phyloP scores from a whole-genome alignment of 305 asterid species.

The Striga hermonthica region DNA sequence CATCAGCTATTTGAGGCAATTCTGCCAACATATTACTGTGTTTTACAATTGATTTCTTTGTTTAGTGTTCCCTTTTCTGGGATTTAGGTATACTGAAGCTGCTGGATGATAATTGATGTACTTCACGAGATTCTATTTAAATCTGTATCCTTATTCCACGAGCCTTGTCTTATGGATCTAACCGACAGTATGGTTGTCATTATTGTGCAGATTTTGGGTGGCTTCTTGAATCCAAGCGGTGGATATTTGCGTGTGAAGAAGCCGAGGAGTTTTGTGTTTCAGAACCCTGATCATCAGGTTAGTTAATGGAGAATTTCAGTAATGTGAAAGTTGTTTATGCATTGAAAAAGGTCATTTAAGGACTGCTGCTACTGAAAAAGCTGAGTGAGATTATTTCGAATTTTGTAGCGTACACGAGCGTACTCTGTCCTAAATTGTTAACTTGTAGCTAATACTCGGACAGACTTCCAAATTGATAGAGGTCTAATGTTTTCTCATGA shows the following conservation, averaged over 20 bases:
- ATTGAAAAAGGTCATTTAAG: constrained; percentile 4
- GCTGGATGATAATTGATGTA: neutral
- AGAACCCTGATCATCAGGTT: constrained; percentile 98
- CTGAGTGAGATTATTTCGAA: neutral
- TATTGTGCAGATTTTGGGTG: constrained; percentile 56
- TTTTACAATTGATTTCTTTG: too few relatives aligned
- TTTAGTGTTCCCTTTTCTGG: neutral
- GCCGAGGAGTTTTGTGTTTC: constrained; percentile 90
- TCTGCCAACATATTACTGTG: too few relatives aligned
- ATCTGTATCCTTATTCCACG: neutral
- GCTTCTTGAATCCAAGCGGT: constrained; percentile 62
- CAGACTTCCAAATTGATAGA: too few relatives aligned
- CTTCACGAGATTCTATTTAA: neutral
- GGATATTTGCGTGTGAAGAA: constrained; percentile 64
- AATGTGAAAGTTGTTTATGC: neutral
- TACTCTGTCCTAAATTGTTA: neutral
- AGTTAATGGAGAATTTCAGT: constrained; percentile 11
- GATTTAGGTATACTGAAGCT: neutral
- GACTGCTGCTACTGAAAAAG: neutral
- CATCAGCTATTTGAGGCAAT: too few relatives aligned
- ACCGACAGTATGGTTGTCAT: neutral
- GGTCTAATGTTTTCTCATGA: neutral
- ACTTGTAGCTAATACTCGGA: too few relatives aligned
- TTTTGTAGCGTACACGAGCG: constrained; percentile 8
- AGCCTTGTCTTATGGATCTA: constrained; percentile 13